These are phyloP conservation scores for Brassica hybrid DNA, from an alignment of 441 rosid species.

Conservation along the genomic window DNA sequence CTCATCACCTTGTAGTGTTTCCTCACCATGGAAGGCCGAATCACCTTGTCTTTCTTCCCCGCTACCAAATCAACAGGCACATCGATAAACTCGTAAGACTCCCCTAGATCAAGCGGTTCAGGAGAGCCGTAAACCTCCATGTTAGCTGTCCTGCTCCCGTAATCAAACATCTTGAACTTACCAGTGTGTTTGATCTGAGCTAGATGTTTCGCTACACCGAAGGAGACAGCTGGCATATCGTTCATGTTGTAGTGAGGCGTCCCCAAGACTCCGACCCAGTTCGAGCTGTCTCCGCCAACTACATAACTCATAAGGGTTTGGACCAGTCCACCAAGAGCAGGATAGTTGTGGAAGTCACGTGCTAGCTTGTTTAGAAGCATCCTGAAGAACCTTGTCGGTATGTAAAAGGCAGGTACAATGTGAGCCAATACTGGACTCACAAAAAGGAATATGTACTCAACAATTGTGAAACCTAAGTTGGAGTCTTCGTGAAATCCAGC, in stretches of 20 bases:
- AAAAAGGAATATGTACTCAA: constrained; percentile 61
- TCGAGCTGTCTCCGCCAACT: no score
- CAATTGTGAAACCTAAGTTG: constrained; percentile 55
- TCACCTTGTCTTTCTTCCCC: constrained; percentile 83
- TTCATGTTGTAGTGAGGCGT: no score
- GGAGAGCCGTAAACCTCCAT: no score
- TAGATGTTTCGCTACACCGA: constrained; percentile 62
- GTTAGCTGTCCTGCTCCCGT: constrained; percentile 72
- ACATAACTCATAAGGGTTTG: constrained; percentile 90
- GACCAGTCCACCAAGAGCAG: constrained; percentile 95
- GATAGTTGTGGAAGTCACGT: constrained; percentile 93
- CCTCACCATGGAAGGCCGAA: constrained; percentile 80
- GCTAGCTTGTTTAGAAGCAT: constrained; percentile 94
- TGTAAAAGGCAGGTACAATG: constrained; percentile 80
- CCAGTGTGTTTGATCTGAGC: constrained; percentile 82
- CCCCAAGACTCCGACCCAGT: no score
- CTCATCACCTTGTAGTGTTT: constrained; percentile 82
- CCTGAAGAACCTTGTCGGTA: constrained; percentile 94
- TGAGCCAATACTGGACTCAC: constrained; percentile 67
- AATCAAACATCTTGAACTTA: constrained; percentile 85
- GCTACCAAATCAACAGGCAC: constrained; percentile 92
- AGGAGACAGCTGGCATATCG: no score
- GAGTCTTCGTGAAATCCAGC: constrained; percentile 97
- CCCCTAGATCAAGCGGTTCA: constrained; percentile 89
- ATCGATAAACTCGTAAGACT: constrained; percentile 65